Base-by-base conservation (phyloP, 2,329 filamentous ascomycete genomes). In the Fusarium kyushuense region DNA sequence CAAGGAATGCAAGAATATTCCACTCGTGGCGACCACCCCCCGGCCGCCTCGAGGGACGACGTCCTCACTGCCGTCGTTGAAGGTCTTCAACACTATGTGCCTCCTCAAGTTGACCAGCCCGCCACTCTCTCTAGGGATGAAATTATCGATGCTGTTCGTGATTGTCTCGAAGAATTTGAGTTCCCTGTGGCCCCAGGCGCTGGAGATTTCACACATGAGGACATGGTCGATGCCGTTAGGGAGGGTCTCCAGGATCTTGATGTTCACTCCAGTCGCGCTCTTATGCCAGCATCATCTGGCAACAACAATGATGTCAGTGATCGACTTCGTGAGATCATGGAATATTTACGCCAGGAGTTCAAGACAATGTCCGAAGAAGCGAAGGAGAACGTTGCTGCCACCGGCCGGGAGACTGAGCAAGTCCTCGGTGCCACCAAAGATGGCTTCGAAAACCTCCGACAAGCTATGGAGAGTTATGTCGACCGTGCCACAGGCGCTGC, bases 391-490 rank as follows among this genome's bases (percentile, higher is more conserved):
- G 90, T 93, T 21, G 88, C 92, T 5, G 90, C 91, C 65, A 92
- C 89, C 71, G 92, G 91, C 40, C 87, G 89, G 59, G 93, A 96
- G 75, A 95, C 93, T 0, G 94, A 97, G 77, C 93, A 97, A 76
- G 89, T 97, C 14, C 83, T 97, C 6, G 92, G 96, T 76, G 92
- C 93, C 1, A 90, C 96, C 42, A 95, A 93, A 71, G 93, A 97
- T 75, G 94, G 94, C 1, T 85, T 97, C 16, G 93, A 97, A 70
- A 90, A 88, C 69, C 86, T 98, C 9, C 89, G 93, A 13, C 81
- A 83, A 14, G 92, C 97, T 60, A 92, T 98, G 55, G 93, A 97
- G 71, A 84, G 83, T 42, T 97, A 96, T 69, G 89, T 96, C 59
- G 90, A 94, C 72, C 89, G 89, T 46, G 87, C 89, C 10, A 84